Percentiles rank a stretch among this genome's conserved stretches.
Evolutionary conservation across 106 monocot genomes (phyloP).

Genomic region (Allium fistulosum): DNA sequence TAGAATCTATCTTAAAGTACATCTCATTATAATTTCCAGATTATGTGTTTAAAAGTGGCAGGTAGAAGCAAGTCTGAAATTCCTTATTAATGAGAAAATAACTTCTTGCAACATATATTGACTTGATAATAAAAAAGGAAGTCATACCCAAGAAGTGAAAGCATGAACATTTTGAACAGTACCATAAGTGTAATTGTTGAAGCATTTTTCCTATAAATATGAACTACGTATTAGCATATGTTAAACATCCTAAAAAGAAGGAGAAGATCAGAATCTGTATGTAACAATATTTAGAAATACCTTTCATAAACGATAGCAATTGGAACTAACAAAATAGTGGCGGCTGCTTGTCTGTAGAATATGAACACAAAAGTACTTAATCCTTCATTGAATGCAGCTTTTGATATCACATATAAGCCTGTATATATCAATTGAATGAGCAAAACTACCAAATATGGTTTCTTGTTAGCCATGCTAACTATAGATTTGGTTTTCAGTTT

Average conservation of each 20-base stretch:
- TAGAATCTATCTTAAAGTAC: no score
- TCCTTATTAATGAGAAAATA: no score
- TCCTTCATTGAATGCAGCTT: conserved; percentile 52
- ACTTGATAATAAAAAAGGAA: neutral
- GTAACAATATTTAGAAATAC: conserved; percentile 8
- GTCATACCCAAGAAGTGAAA: conserved; percentile 40
- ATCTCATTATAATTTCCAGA: no score
- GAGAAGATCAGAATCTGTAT: neutral
- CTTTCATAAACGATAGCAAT: conserved; percentile 38
- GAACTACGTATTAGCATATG: neutral
- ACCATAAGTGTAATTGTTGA: conserved; percentile 22
- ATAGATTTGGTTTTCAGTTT: no score
- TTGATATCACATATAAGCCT: conserved; percentile 48
- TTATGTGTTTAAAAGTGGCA: no score
- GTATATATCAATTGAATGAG: conserved; percentile 48
- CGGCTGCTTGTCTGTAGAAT: conserved; percentile 58
- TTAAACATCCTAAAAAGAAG: neutral
- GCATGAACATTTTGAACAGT: conserved; percentile 44
- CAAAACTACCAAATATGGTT: conserved; percentile 36
- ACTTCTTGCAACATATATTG: no score
- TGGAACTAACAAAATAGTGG: conserved; percentile 38
- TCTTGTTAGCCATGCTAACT: conserved; percentile 25
- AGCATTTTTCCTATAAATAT: conserved; percentile 29
- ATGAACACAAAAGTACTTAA: conserved; percentile 53
- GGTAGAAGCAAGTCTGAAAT: no score